phyloP scores from a whole-genome alignment of 2,329 filamentous ascomycete species.

The Onygenales sp. region DNA sequence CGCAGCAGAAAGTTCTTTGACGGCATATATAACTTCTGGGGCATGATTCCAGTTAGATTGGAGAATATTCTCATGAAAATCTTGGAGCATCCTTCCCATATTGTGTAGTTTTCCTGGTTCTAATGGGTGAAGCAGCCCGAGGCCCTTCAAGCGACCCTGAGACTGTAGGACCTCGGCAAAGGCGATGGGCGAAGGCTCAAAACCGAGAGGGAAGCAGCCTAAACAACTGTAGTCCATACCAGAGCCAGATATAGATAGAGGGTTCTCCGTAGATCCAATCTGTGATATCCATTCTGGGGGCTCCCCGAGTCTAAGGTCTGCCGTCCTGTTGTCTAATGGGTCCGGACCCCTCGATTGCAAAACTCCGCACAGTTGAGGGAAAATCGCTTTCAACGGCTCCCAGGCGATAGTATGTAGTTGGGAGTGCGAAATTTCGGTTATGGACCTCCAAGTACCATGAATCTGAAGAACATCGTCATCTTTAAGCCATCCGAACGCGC shows the following conservation, averaged over 20 bases:
- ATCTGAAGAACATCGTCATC: slow-evolving; percentile 34
- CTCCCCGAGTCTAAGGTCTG: slow-evolving; percentile 13
- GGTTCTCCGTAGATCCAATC: slow-evolving; percentile 23
- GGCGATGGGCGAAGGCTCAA: slow-evolving; percentile 29
- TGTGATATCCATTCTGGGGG: slow-evolving; percentile 25
- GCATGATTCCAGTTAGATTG: slow-evolving; percentile 13
- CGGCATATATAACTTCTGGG: slow-evolving; percentile 15
- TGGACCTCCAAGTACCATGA: slow-evolving; percentile 34
- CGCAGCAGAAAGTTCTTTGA: slow-evolving; percentile 23
- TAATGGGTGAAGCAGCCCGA: slow-evolving; percentile 33
- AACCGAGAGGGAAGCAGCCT: slow-evolving; percentile 40
- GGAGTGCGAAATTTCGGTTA: slow-evolving; percentile 16
- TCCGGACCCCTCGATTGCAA: slow-evolving; percentile 14
- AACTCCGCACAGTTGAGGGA: slow-evolving; percentile 19
- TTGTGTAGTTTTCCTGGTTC: slow-evolving; percentile 23
- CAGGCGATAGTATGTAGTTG: slow-evolving; percentile 15
- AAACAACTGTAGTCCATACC: slow-evolving; percentile 30
- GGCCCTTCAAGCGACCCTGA: slow-evolving; percentile 33
- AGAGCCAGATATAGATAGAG: slow-evolving; percentile 27
- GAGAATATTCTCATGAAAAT: slow-evolving; percentile 21
- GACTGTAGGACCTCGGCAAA: slow-evolving; percentile 38
- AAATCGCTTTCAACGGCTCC: slow-evolving; percentile 17
- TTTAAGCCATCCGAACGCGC: slow-evolving; percentile 40
- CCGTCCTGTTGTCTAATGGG: slow-evolving; percentile 8
- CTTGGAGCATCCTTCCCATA: slow-evolving; percentile 22